Evolutionary conservation across 352 stramenopile species (phyloP), one percentile per base, ranked within the genome.

Genomic region (Thalassiosira livingstoniorum): DNA sequence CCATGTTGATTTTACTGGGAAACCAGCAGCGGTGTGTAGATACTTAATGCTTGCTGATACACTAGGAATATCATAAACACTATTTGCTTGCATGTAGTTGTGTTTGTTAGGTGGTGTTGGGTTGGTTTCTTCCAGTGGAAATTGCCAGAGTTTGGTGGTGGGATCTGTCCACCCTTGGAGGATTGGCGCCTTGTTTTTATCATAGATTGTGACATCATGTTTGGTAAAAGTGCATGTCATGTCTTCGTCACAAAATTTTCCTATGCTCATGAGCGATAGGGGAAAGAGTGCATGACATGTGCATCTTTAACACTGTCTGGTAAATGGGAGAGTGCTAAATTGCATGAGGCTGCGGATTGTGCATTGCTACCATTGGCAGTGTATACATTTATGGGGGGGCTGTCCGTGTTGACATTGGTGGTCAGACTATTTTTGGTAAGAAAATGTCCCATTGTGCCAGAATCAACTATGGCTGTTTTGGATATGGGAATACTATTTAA

Each of bases 91-190:
- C 21, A 27, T n/a, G 34, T 34, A 27, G 21, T 34, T n/a, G n/a
- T n/a, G 21, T 62, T 10, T 11, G 29, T 10, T 27, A 35, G 4
- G 42, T 53, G 10, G 42, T 10, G 21, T 27, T 27, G 54, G 3
- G 29, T n/a, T 27, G 21, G 21, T 62, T 27, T 62, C 1, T 51
- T 34, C 1, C 18, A 54, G 35, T 32, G 61, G 61, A 55, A 68
- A n/a, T 35, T 29, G 67, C 67, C 67, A 75, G 25, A 75, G 53
- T 21, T 53, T 32, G 25, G 67, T 57, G n/a, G 15, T 10, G 1
- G 47, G 53, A 39, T 37, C 45, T 55, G 51, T 4, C 10, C n/a
- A 55, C 2, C 51, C 67, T 23, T 32, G 27, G 15, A 75, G 29
- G 5, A 66, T 37, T 4, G 54, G 10, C n/a, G 31, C 23, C 21